phyloP scores from a whole-genome alignment of 306 rosid genomes.

The Morella rubra region DNA sequence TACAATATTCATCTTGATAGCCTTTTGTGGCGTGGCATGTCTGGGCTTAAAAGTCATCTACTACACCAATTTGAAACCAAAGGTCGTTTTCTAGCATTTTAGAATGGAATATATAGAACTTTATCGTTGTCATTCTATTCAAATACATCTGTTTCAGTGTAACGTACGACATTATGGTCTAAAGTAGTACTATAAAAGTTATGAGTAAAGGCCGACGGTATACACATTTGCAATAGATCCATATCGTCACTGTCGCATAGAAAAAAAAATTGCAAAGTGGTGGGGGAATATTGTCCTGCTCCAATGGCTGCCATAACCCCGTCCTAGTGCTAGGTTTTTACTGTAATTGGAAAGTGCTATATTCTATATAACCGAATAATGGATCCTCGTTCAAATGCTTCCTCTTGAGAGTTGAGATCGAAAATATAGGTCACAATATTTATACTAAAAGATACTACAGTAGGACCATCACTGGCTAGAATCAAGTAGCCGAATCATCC shows the following conservation, averaged over 20 bases:
- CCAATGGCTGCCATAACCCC: slow-evolving; percentile 2
- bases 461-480: slow-evolving; percentile 18
- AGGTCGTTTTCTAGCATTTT: neutral
- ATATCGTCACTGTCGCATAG: neutral
- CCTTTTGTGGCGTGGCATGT: neutral
- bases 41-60: neutral
- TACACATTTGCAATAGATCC: neutral
- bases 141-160: neutral
- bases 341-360: neutral
- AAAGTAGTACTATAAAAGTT: neutral
- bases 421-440: neutral
- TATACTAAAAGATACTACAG: neutral
- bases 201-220: neutral
- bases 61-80: neutral
- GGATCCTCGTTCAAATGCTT: neutral
- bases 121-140: neutral
- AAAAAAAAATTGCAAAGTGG: neutral
- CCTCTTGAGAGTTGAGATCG: neutral
- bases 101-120: neutral
- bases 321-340: neutral
- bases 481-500: slow-evolving; percentile 23
- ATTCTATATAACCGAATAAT: neutral
- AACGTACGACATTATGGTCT: neutral
- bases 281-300: neutral
- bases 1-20: neutral